Evolutionary conservation across 2,329 filamentous ascomycete species (phyloP).

Genomic region (Ramularia endophylla): DNA sequence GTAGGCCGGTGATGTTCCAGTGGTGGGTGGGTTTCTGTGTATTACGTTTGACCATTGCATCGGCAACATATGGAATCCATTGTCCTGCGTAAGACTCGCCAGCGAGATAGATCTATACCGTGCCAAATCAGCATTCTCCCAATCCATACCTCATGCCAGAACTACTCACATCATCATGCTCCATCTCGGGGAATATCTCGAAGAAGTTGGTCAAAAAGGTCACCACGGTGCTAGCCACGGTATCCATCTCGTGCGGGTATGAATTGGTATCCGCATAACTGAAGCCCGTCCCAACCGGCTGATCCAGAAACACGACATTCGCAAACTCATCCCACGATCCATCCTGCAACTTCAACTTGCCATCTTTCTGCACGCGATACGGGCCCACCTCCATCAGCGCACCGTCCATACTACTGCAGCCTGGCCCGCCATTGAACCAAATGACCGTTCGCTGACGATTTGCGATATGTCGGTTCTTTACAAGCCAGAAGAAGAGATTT

Average conservation of each 20-base stretch:
- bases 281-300: conserved; percentile 92
- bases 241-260: conserved; percentile 75
- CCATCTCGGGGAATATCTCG: conserved; percentile 81
- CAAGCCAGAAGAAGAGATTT: conserved; percentile 99
- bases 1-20: conserved; percentile 77
- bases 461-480: conserved; percentile 90
- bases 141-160: not conserved
- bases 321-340: conserved; percentile 99
- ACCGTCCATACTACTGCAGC: conserved; percentile 96
- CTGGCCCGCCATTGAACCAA: conserved; percentile 95
- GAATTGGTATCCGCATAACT: conserved; percentile 91
- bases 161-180: conserved; percentile 77
- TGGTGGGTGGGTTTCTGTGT: conserved; percentile 43
- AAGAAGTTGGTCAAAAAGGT: conserved; percentile 91
- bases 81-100: conserved; percentile 97
- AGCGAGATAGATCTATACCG: conserved; percentile 75
- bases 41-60: conserved; percentile 83
- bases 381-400: conserved; percentile 95
- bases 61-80: conserved; percentile 95
- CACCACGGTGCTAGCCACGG: conserved; percentile 87
- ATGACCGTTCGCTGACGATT: conserved; percentile 86
- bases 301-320: conserved; percentile 93
- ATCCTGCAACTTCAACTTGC: conserved; percentile 71
- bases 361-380: conserved; percentile 72
- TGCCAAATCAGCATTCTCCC: conserved; percentile 3